Conservation (phyloP, 202 grass and related monocot genomes). For the Sporobolus alterniflorus region DNA sequence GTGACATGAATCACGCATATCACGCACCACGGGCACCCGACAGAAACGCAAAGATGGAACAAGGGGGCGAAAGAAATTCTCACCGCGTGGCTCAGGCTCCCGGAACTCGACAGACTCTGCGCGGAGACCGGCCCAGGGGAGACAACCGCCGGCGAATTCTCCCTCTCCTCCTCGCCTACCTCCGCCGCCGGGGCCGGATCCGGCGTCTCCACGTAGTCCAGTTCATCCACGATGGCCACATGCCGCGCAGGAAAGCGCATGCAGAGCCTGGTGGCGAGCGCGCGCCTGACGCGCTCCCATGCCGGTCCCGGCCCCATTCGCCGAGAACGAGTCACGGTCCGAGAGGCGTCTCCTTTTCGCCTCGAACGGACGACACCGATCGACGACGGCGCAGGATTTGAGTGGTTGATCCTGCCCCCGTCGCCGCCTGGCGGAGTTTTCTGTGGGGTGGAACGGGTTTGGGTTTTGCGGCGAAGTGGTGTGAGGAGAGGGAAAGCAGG, state of each 20-base stretch:
- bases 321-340: not conserved
- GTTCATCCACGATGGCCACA: not conserved
- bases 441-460: constrained; percentile 12
- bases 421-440: not conserved
- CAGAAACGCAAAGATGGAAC: not conserved
- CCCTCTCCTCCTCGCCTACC: not conserved
- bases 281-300: constrained; percentile 63
- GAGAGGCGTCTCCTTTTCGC: not conserved
- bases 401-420: constrained; percentile 1
- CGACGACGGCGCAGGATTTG: not conserved
- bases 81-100: constrained; percentile 36
- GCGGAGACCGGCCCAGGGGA: not conserved
- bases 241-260: constrained; percentile 20
- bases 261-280: constrained; percentile 49
- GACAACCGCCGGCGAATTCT: not conserved
- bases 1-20: not conserved
- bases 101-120: constrained; percentile 28
- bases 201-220: not conserved
- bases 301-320: constrained; percentile 56
- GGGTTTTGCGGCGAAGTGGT: constrained; percentile 27
- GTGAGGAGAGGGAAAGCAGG: constrained; percentile 30
- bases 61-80: not conserved
- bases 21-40: not conserved
- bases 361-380: not conserved
- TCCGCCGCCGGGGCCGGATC: not conserved